A percentile compares a stretch with the other conserved stretches of the same genome.
phyloP scores from a whole-genome alignment of 768 basidiomycete species.

The Amanita exitialis region DNA sequence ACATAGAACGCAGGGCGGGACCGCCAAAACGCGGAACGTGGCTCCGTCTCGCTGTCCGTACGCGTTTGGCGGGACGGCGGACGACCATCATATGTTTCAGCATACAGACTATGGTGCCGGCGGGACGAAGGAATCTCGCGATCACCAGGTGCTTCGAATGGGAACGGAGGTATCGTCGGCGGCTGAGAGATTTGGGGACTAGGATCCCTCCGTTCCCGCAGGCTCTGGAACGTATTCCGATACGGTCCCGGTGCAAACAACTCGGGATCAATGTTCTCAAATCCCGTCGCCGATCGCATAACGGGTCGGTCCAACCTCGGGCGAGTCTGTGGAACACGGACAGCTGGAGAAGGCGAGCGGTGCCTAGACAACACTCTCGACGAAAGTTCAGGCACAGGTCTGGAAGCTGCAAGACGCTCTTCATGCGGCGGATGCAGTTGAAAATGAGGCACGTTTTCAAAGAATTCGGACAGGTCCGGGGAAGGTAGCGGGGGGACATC shows the following conservation, averaged over 20 bases:
- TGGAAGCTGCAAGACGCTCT: neutral
- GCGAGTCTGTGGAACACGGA: neutral
- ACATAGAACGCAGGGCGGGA: neutral
- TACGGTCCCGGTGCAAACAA: constrained; percentile 37
- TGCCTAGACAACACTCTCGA: neutral
- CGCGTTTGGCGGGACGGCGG: neutral
- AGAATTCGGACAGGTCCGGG: constrained; percentile 19
- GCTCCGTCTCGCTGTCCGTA: neutral
- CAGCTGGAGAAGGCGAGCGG: constrained; percentile 1
- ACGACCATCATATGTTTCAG: neutral
- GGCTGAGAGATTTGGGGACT: constrained; percentile 14
- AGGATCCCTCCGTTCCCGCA: constrained; percentile 5
- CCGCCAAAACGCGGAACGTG: neutral
- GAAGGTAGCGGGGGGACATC: constrained; percentile 19
- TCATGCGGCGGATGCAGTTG: constrained; percentile 1
- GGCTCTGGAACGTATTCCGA: constrained; percentile 34
- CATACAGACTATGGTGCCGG: neutral
- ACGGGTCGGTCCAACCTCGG: neutral
- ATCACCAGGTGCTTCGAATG: constrained; percentile 19
- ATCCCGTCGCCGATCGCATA: constrained; percentile 1
- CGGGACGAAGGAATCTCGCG: neutral
- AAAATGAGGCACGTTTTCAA: constrained; percentile 12
- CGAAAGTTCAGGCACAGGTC: neutral
- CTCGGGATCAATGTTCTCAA: constrained; percentile 20
- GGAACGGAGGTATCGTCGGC: constrained; percentile 27